phyloP scores from a whole-genome alignment of 148 eudicot genomes.

The Fagopyrum tataricum region DNA sequence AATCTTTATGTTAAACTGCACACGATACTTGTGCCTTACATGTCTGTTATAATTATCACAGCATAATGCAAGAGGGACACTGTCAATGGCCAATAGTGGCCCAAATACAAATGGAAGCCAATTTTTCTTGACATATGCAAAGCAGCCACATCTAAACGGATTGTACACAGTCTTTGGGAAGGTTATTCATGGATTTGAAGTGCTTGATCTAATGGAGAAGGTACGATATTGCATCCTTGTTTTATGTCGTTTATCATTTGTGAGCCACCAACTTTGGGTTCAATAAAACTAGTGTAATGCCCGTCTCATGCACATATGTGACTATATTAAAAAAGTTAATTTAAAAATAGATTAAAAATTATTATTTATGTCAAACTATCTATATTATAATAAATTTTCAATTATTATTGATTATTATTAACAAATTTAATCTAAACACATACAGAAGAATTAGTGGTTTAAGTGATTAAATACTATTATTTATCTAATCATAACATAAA shows the following conservation, averaged over 20 bases:
- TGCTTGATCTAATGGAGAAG: slow-evolving; percentile 97
- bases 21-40: not conserved
- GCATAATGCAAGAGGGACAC: slow-evolving; percentile 91
- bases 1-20: not conserved
- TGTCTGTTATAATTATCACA: slow-evolving; percentile 19
- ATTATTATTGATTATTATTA: too few species aligned
- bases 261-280: not conserved
- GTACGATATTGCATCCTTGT: slow-evolving; percentile 22
- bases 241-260: not conserved
- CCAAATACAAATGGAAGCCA: slow-evolving; percentile 96
- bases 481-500: too few species aligned
- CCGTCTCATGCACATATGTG: too few species aligned
- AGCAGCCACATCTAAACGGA: slow-evolving; percentile 97
- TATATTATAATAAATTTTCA: too few species aligned
- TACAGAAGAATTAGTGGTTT: too few species aligned
- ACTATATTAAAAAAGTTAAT: too few species aligned
- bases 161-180: slow-evolving; percentile 85
- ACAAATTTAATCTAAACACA: too few species aligned
- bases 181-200: slow-evolving; percentile 98
- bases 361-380: too few species aligned
- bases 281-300: too few species aligned
- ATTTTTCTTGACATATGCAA: slow-evolving; percentile 77
- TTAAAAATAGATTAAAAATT: too few species aligned
- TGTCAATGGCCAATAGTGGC: slow-evolving; percentile 96
- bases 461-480: too few species aligned